Evolutionary conservation across 75 land plant species (phyloP), one percentile per base, ranked within the genome.

Genomic region (Picea glauca): DNA sequence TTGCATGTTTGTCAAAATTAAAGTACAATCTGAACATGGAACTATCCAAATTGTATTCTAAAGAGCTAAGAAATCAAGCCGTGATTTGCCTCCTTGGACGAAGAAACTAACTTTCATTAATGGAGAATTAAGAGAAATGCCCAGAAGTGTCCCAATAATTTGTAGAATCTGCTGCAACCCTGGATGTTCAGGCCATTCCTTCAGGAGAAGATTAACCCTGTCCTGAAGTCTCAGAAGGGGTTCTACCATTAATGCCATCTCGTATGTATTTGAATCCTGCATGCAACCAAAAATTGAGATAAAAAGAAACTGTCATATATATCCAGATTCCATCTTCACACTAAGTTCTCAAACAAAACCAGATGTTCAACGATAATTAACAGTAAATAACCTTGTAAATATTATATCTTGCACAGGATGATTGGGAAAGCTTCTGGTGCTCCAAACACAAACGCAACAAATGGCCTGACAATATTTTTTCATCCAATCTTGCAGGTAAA

Each of bases 171-270:
- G 91, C 76, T 90, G 85, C 60, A 96, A 83, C 56, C 79, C 88
- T 77, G 94, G 89, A 74, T 94, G 91, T 12, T 92, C 94, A 11
- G 89, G 91, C 90, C 87, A 87, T 58, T 92, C 89, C 20, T 70
- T 79, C 72, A 94, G 68, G 74, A 90, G 82, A 14, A 13, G 30
- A 2, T 77, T 46, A 68, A 89, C 81, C 30, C 84, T 78, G 62
- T 81, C 67, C 65, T 82, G 65, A 54, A 93, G 85, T 62, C 57
- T 17, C 35, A 38, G 32, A 21, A 96, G 77, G 65, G 91, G 84
- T 58, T 82, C 80, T 59, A 92, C 90, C 91, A 96, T 90, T 50
- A 83, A 80, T 20, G 85, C 87, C 82, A 96, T 73, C 17, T 78
- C 81, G 35, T 88, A 63, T 59, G 93, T 78, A 86, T 92, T 92